Conservation (phyloP, 768 basidiomycete species). For the Leccinum boreale region DNA sequence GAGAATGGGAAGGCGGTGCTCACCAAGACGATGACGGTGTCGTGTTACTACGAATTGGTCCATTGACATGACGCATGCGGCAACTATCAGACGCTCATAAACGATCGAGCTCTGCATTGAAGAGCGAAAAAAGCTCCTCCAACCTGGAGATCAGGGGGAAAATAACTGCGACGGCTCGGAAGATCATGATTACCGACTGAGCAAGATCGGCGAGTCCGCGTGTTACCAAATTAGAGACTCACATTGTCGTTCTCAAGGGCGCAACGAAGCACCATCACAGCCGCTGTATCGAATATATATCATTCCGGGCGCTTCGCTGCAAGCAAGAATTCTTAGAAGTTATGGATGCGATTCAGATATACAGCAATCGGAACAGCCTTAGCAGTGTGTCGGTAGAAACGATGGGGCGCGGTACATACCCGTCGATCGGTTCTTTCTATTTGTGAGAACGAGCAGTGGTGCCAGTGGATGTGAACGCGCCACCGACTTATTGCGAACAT, state of each 20-base stretch:
- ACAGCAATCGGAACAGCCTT: slow-evolving; percentile 2
- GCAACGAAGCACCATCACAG: background rate
- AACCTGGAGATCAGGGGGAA: background rate
- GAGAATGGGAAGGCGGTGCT: background rate
- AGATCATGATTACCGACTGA: background rate
- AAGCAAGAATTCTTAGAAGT: background rate
- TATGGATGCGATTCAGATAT: background rate
- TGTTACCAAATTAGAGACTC: background rate
- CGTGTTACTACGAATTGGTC: background rate
- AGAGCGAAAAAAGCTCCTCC: background rate
- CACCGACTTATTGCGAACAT: slow-evolving; percentile 1
- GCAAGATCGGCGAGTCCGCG: background rate
- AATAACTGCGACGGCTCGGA: background rate
- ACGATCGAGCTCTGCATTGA: background rate
- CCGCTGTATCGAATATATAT: background rate
- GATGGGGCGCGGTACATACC: background rate
- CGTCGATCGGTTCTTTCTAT: background rate
- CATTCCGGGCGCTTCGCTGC: background rate
- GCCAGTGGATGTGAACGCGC: background rate
- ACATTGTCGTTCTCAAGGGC: background rate
- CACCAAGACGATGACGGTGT: background rate
- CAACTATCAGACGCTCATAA: background rate
- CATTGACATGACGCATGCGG: background rate
- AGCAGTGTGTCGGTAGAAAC: background rate
- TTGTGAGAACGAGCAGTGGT: slow-evolving; percentile 6